Evolutionary conservation across 2,329 filamentous ascomycete genomes (phyloP), one percentile per base, ranked within the genome.

Genomic region (Aaosphaeria arxii): DNA sequence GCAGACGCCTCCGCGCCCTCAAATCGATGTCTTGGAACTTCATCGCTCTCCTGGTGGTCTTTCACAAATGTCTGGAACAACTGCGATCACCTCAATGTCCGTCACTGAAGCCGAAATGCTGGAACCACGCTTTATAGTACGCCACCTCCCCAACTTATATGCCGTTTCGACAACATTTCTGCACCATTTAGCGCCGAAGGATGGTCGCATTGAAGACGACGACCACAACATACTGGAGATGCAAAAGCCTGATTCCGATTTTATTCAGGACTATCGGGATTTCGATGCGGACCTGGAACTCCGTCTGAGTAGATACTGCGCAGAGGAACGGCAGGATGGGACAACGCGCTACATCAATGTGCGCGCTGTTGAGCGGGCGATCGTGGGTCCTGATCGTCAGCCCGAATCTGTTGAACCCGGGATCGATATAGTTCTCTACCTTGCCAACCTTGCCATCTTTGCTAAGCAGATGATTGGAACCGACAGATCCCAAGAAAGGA

Each of bases 21-120:
- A 46, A 28, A 46, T 48, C 42, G 50, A 53, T 33, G 35, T 39
- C 4, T 17, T 30, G 33, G 46, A 11, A 36, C 50, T 6, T 11
- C 57, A 58, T 40, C 62, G 57, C 43, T 71, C 69, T 30, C 68
- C 69, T n/a, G 69, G 66, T 28, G 65, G 60, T 29, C 55, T 57
- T 11, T 77, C 74, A 5, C 69, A 64, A 38, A 71, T 75, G 57
- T 77, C 76, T 4, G 74, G 73, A 11, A 77, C 72, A 3, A 77
- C 76, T 3, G 72, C 71, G 4, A 73, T 73, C 40, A 74, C 74
- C 0, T 74, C 74, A 3, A 73, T 74, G 47, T 75, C 74, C 5
- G 67, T 69, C 49, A 69, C 71, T 33, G 73, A 77, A 45, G 63
- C 73, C 30, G 63, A 69, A 28, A 62, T 69, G 7, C 59, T 78